Conservation (phyloP, 78 protist species). For the Tieghemostelium lacteum region DNA sequence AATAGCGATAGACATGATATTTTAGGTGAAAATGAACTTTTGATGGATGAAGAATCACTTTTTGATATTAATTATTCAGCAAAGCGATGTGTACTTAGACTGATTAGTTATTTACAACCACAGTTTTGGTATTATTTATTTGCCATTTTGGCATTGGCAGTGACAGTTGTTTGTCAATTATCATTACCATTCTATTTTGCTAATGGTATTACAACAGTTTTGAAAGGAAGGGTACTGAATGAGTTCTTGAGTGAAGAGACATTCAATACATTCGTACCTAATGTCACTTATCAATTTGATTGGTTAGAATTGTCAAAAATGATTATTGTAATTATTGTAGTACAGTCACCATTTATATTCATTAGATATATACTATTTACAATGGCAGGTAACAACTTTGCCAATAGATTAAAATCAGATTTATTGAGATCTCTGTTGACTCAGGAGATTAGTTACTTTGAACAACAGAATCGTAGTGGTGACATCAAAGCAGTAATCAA, state of each 20-base stretch:
- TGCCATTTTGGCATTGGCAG: constrained; percentile 33
- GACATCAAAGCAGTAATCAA: constrained; percentile 57
- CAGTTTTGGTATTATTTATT: constrained; percentile 65
- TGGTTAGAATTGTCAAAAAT: constrained; percentile 41
- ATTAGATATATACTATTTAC: constrained; percentile 48
- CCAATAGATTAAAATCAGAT: constrained; percentile 36
- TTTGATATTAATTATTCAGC: constrained; percentile 47
- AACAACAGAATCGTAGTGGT: constrained; percentile 27
- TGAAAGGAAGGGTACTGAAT: not conserved
- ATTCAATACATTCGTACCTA: no score
- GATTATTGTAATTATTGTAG: constrained; percentile 8
- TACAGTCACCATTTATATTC: constrained; percentile 66
- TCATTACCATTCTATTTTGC: constrained; percentile 53
- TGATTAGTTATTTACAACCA: constrained; percentile 32
- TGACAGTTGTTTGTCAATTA: constrained; percentile 63
- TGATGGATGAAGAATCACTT: constrained; percentile 33
- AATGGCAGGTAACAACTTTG: constrained; percentile 51
- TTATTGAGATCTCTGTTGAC: constrained; percentile 45
- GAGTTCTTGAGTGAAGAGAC: not conserved
- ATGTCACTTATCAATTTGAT: constrained; percentile 7
- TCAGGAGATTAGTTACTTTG: constrained; percentile 60
- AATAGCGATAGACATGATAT: constrained; percentile 4
- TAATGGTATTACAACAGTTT: not conserved
- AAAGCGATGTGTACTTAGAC: constrained; percentile 33
- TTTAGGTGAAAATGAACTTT: no score